Percentiles rank a stretch among this genome's conserved stretches.
phyloP scores from a whole-genome alignment of 2,329 filamentous ascomycete genomes.

The Spiromastix sp. region DNA sequence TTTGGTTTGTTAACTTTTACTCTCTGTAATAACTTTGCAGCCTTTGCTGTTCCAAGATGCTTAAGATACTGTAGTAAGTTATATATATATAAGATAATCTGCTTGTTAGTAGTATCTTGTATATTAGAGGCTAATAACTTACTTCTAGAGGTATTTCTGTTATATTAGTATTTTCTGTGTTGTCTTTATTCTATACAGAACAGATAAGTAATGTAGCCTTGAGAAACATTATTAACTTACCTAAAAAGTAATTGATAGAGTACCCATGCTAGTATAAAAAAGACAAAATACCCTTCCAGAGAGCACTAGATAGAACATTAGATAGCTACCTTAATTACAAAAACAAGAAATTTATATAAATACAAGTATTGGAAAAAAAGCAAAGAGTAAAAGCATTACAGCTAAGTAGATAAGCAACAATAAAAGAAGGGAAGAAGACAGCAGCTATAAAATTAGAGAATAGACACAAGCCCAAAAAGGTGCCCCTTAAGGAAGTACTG shows the following conservation, averaged over 20 bases:
- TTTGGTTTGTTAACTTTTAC: slow-evolving; percentile 3
- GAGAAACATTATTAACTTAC: slow-evolving; percentile 4
- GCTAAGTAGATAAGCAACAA: too few species aligned
- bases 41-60: slow-evolving; percentile 5
- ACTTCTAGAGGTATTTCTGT: slow-evolving; percentile 4
- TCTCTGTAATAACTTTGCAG: slow-evolving; percentile 4
- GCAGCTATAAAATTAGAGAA: too few species aligned
- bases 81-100: slow-evolving; percentile 1
- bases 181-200: slow-evolving; percentile 5
- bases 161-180: slow-evolving; percentile 1
- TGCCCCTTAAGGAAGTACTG: too few species aligned
- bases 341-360: slow-evolving; percentile 2
- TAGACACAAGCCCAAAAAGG: too few species aligned
- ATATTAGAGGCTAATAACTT: slow-evolving; percentile 2
- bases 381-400: too few species aligned
- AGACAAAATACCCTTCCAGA: slow-evolving; percentile 2
- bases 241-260: slow-evolving; percentile 6
- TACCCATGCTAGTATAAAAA: slow-evolving; percentile 5
- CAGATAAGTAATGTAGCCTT: slow-evolving; percentile 2
- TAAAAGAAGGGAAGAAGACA: too few species aligned
- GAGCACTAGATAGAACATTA: not conserved
- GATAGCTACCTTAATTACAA: slow-evolving; percentile 2
- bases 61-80: slow-evolving; percentile 6
- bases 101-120: not conserved
- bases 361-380: too few species aligned